Evolutionary conservation across 352 stramenopile species (phyloP), one percentile per base, ranked within the genome.

Genomic region (Pythium chondricola): DNA sequence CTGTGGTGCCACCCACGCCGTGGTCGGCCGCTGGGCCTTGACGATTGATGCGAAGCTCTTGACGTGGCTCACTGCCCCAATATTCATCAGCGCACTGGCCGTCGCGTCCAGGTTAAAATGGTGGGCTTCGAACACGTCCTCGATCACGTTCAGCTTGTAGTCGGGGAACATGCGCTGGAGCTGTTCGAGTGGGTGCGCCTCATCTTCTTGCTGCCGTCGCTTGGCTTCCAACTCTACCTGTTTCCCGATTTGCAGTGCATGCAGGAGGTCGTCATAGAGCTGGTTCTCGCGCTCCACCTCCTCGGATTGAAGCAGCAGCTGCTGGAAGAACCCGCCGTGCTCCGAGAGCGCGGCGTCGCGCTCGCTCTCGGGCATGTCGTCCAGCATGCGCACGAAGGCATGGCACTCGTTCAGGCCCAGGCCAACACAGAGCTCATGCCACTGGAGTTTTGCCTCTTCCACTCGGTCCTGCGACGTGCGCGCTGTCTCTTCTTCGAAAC

Each of bases 281-380:
- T 24, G 16, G 9, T 26, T 2, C 14, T 24, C 47, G 35, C 45
- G 45, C 26, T 74, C 60, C 3, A 79, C 67, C n/a, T 79, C 61
- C 22, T 86, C 74, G 18, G 86, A 40, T 48, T 61, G 55, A n/a
- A 83, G 53, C 37, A 87, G 47, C 20, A 89, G 43, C 22, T 78
- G 74, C 61, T 89, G 74, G 25, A 88, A 65, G 30, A 85, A 88
- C 0, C 64, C 69, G 41, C 76, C 74, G 35, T 85, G 64, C 1
- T 59, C 65, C 11, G 58, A 57, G 6, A 85, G 48, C 6, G 82
- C 48, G 3, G 63, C 63, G 36, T 75, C 54, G 7, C 58, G 56
- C 36, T 89, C 74, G 7, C 46, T 36, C 11, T 78, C 58, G 1
- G 68, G 51, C 41, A 86, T 52, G n/a, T 58, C 48, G 26, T 79